Conservation (phyloP, 805 yeast genomes). For the Priceomyces castillae region DNA sequence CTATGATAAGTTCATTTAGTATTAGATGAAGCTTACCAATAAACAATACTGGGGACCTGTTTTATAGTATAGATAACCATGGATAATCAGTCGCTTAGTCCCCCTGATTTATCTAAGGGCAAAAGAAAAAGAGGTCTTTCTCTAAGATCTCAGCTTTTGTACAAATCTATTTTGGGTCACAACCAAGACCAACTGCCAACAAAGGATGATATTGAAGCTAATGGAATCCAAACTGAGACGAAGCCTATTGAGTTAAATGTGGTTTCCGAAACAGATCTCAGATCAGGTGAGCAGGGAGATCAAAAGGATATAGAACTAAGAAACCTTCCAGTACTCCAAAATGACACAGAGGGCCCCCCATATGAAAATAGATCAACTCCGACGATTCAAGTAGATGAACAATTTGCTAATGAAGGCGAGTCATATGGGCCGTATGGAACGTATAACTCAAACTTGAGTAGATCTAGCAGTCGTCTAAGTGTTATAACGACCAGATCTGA, state of each 20-base stretch:
- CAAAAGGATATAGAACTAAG: constrained; percentile 3
- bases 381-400: constrained; percentile 22
- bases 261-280: constrained; percentile 6
- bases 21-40: background rate
- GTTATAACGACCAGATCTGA: constrained; percentile 13
- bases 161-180: constrained; percentile 31
- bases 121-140: constrained; percentile 64
- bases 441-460: constrained; percentile 11
- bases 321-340: background rate
- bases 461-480: constrained; percentile 25
- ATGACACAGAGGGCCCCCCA: background rate
- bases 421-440: constrained; percentile 11
- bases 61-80: background rate
- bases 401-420: background rate
- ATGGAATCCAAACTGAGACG: background rate
- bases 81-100: constrained; percentile 2
- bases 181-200: constrained; percentile 20
- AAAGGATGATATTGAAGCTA: background rate
- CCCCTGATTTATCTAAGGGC: constrained; percentile 16
- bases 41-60: background rate
- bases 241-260: background rate
- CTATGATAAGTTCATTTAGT: background rate
- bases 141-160: constrained; percentile 62
- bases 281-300: constrained; percentile 6
- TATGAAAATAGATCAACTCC: constrained; percentile 11